Conservation (phyloP, 2,329 filamentous ascomycete genomes). For the Ampelomyces quisqualis region DNA sequence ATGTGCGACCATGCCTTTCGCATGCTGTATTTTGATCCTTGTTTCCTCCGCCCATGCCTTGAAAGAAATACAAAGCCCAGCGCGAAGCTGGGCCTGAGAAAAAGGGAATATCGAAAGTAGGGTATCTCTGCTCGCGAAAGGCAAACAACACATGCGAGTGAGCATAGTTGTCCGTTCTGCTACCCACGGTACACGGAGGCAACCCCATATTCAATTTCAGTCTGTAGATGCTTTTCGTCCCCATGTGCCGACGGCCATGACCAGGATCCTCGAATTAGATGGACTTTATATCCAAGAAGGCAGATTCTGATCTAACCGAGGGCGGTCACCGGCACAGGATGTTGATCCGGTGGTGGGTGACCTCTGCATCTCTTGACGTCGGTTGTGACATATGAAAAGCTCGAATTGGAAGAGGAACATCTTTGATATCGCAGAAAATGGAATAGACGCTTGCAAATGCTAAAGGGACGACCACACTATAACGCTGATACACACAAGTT, state of each 20-base stretch:
- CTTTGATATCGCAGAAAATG: conserved; percentile 39
- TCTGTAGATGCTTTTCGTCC: conserved; percentile 32
- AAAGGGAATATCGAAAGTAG: conserved; percentile 29
- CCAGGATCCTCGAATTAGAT: conserved; percentile 36
- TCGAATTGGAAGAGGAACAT: conserved; percentile 29
- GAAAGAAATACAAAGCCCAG: conserved; percentile 14
- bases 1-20: conserved; percentile 16
- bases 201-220: conserved; percentile 39
- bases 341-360: conserved; percentile 18
- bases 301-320: conserved; percentile 15
- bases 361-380: conserved; percentile 27
- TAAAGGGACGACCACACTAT: conserved; percentile 42
- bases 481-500: conserved; percentile 44
- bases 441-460: conserved; percentile 44
- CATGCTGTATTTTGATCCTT: conserved; percentile 17
- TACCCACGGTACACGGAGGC: conserved; percentile 11
- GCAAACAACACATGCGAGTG: conserved; percentile 39
- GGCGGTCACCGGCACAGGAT: conserved; percentile 16
- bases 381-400: conserved; percentile 41
- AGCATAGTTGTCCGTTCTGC: conserved; percentile 33
- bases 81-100: conserved; percentile 9
- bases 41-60: conserved; percentile 19
- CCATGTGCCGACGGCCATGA: conserved; percentile 21
- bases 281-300: conserved; percentile 32
- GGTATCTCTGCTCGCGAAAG: conserved; percentile 42